These are phyloP conservation scores for Favolaschia claudopus DNA, from an alignment of 768 basidiomycete genomes.

Conservation along the genomic window DNA sequence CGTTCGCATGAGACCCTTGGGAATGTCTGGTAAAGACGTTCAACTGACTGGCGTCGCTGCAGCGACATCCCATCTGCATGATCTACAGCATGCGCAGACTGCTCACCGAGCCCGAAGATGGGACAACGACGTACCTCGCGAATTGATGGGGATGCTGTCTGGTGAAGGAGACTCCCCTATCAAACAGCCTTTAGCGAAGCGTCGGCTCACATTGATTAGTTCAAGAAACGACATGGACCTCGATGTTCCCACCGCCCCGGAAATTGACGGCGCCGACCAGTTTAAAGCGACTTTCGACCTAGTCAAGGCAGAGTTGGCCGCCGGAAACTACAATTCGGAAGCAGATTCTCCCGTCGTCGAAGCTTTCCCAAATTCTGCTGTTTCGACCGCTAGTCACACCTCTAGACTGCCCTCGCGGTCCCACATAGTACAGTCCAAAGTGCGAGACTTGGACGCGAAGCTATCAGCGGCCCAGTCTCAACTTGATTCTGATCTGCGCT, in stretches of 20 bases:
- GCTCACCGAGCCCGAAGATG: constrained; percentile 43
- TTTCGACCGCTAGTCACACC: constrained; percentile 33
- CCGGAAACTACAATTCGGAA: constrained; percentile 47
- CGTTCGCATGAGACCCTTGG: constrained; percentile 78
- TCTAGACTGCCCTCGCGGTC: constrained; percentile 59
- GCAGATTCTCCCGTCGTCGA: constrained; percentile 30
- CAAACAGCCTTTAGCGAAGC: constrained; percentile 32
- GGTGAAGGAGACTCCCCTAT: constrained; percentile 33
- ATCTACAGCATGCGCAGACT: constrained; percentile 53
- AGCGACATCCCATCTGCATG: constrained; percentile 83
- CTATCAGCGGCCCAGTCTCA: constrained; percentile 61
- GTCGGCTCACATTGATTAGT: constrained; percentile 40
- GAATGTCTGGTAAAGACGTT: constrained; percentile 73
- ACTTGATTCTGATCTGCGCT: constrained; percentile 73
- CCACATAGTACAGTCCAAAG: constrained; percentile 63
- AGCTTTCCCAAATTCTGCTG: constrained; percentile 19
- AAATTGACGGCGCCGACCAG: constrained; percentile 67
- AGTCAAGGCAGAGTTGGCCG: constrained; percentile 85
- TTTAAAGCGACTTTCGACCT: constrained; percentile 86
- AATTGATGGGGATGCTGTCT: constrained; percentile 52
- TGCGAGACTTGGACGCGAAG: constrained; percentile 68
- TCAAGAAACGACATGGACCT: constrained; percentile 43
- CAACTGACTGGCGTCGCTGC: constrained; percentile 86
- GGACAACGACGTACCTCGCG: constrained; percentile 50
- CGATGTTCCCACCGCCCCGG: constrained; percentile 58